phyloP scores from a whole-genome alignment of 208 protist species.

The Entamoeba dispar region DNA sequence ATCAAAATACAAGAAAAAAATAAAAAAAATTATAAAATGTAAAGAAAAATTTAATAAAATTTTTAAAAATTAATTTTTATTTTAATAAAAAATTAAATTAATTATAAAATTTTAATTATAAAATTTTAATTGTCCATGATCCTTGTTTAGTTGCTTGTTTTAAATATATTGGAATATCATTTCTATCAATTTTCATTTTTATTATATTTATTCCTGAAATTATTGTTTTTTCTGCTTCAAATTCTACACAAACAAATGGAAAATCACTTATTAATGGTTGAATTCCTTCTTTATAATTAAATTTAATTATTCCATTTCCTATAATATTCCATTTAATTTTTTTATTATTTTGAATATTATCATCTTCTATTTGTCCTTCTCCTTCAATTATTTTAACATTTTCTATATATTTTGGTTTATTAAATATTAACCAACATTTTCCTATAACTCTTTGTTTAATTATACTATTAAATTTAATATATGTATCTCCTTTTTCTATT shows the following conservation, averaged over 20 bases:
- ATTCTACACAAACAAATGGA: background rate
- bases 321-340: background rate
- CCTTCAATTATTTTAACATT: background rate
- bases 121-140: background rate
- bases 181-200: background rate
- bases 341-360: background rate
- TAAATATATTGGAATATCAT: background rate
- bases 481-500: background rate
- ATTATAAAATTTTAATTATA: background rate
- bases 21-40: background rate
- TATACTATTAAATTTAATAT: background rate
- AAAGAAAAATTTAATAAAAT: no score
- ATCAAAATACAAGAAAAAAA: background rate
- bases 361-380: background rate
- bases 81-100: background rate
- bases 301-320: background rate
- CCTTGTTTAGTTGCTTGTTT: background rate
- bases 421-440: background rate
- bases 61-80: no score
- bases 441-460: background rate
- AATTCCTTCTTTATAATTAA: background rate
- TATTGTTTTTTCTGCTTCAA: background rate
- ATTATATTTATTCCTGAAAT: background rate
- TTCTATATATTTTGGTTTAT: background rate
- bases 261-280: background rate